Conservation (phyloP, 306 rosid species). For the Dicorynia guianensis region DNA sequence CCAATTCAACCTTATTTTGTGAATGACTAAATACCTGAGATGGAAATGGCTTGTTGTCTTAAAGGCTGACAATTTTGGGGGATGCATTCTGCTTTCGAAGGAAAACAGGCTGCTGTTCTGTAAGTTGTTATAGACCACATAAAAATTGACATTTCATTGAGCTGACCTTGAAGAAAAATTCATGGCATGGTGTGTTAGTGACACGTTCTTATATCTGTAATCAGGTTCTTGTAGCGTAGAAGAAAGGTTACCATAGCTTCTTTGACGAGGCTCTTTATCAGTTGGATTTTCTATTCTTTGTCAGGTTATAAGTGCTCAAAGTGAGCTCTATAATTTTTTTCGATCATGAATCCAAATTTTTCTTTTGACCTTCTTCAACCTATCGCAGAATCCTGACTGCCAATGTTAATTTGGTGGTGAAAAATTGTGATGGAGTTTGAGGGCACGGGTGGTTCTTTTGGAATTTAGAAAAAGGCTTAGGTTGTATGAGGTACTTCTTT, state of each 20-base stretch:
- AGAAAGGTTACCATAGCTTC: not conserved
- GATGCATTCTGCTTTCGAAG: not conserved
- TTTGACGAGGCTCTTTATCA: conserved; percentile 5
- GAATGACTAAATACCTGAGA: conserved; percentile 8
- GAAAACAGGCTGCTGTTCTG: conserved; percentile 2
- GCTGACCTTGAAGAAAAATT: conserved; percentile 23
- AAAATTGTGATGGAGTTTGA: not conserved
- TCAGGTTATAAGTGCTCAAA: not conserved
- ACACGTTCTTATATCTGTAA: not conserved
- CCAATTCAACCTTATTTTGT: not conserved
- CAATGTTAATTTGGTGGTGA: not conserved
- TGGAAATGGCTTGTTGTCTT: conserved; percentile 15
- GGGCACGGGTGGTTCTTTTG: not conserved
- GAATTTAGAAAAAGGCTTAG: not conserved
- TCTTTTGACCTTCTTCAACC: not conserved
- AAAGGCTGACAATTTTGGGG: not conserved
- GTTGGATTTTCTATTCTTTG: conserved; percentile 15
- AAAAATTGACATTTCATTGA: conserved; percentile 8
- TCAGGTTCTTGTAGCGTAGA: conserved; percentile 1
- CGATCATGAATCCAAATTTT: not conserved
- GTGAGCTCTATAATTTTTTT: not conserved
- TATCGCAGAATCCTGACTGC: not conserved
- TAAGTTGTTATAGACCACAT: conserved; percentile 10
- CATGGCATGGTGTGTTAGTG: not conserved
- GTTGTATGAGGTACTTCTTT: not conserved